Conservation (phyloP, 306 rosid genomes). For the Castanopsis chinensis region DNA sequence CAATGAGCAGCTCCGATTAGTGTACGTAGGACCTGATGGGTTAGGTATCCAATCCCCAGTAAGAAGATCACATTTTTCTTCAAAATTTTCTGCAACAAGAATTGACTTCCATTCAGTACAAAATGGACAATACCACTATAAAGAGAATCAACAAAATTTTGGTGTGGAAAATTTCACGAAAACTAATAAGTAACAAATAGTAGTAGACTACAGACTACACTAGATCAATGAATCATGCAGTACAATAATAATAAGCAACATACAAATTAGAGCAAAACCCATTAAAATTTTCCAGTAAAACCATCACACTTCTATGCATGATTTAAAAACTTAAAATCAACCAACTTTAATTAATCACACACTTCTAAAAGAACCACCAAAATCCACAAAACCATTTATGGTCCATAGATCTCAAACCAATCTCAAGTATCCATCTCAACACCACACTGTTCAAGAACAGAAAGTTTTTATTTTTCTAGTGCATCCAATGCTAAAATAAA, state of each 20-base stretch:
- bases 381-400: no score
- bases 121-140: not conserved
- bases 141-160: not conserved
- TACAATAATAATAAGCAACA: not conserved
- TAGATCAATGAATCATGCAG: not conserved
- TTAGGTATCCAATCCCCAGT: slow-evolving; percentile 81
- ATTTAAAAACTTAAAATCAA: not conserved
- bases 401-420: no score
- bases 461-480: no score
- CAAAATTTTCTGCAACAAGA: slow-evolving; percentile 6
- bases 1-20: slow-evolving; percentile 64
- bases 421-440: no score
- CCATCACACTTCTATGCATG: not conserved
- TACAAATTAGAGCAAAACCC: not conserved
- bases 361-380: no score
- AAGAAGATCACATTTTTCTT: slow-evolving; percentile 75
- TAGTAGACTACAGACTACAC: not conserved
- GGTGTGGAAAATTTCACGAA: not conserved
- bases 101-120: slow-evolving; percentile 7
- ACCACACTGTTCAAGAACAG: not conserved
- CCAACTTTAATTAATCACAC: no score
- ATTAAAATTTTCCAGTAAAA: not conserved
- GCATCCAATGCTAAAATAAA: not conserved
- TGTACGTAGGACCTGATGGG: slow-evolving; percentile 64
- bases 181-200: not conserved